Base-by-base conservation (phyloP, 1,284 basidiomycete genomes). In the Rhodotorula sp. region DNA sequence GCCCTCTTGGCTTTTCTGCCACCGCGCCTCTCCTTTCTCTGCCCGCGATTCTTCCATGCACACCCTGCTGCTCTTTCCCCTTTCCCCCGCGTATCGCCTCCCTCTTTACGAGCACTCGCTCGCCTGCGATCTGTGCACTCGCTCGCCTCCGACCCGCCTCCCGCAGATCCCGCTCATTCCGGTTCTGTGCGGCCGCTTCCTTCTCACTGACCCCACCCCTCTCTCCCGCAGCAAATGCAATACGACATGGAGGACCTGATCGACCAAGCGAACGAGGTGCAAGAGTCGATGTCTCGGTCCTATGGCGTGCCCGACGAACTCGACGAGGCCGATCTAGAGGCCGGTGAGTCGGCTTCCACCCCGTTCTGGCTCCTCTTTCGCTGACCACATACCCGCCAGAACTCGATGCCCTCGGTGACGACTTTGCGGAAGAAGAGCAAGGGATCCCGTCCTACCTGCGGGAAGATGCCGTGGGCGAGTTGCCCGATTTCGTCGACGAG, bases 231-330 rank as follows among this genome's bases (percentile, higher is more conserved):
- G 93, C 90, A 85, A 78, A 92, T 96, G 79, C 93, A 97, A 80
- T 93, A 90, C 81, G 96, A 99, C 72, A 98, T 99, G 95, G 94
- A 98, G 80, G 97, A 99, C 74, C 82, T 99, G 70, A 85, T 99
- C 72, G 97, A 99, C 79, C 92, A 96, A 81, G 93, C 95, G 3
- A 98, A 97, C 80, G 96, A 99, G 81, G 93, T 99, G 64, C 96
- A 99, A 80, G 96, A 98, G 81, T 89, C 90, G 51, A 84, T 99
- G 54, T 92, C 91, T 16, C 86, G 96, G 73, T 96, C 92, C 48
- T 99, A 99, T 81, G 93, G 91, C 43, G 92, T 99, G 0, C 96
- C 96, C 21, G 97, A 99, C 77, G 97, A 99, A 81, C 86, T 99
- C 59, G 97, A 99, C 83, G 96, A 99, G 81, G 92, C 91, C 20